These are phyloP conservation scores for Fallopia convolvulus DNA, from an alignment of 148 eudicot species.

Conservation along the genomic window DNA sequence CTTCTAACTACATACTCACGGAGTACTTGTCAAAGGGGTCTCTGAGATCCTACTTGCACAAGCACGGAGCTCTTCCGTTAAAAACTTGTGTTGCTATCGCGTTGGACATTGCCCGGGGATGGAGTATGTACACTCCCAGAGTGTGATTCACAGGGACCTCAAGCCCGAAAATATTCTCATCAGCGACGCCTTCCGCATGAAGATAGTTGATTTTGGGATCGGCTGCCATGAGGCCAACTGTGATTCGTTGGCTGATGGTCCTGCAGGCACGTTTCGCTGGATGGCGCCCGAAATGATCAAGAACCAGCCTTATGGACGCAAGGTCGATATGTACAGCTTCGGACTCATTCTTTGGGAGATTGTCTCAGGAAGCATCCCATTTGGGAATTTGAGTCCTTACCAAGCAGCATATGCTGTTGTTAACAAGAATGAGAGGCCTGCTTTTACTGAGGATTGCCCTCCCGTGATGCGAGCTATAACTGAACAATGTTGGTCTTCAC, in stretches of 20 bases:
- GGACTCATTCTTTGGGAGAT: constrained; percentile 87
- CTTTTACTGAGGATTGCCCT: constrained; percentile 44
- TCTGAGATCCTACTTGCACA: constrained; percentile 64
- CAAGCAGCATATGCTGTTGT: constrained; percentile 95
- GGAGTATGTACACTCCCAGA: constrained; percentile 85
- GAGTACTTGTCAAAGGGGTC: constrained; percentile 85
- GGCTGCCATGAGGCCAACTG: constrained; percentile 76
- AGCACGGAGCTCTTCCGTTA: constrained; percentile 46
- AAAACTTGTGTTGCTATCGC: constrained; percentile 45
- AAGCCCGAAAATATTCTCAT: constrained; percentile 90
- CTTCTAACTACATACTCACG: constrained; percentile 49
- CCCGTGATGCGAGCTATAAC: constrained; percentile 46
- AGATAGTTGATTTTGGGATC: constrained; percentile 89
- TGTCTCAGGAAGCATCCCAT: constrained; percentile 72
- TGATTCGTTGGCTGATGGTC: constrained; percentile 67
- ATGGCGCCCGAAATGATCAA: constrained; percentile 98
- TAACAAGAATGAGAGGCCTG: constrained; percentile 67
- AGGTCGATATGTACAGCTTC: constrained; percentile 86
- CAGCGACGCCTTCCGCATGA: constrained; percentile 53
- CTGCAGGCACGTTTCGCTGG: constrained; percentile 85
- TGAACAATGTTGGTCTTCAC: constrained; percentile 50
- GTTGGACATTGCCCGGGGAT: constrained; percentile 77
- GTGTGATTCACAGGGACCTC: constrained; percentile 83
- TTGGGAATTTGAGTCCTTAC: constrained; percentile 80
- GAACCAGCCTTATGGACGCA: constrained; percentile 59